These are phyloP conservation scores for Lodderomyces jiufengensis DNA, from an alignment of 1,139 yeast genomes.

Conservation along the genomic window DNA sequence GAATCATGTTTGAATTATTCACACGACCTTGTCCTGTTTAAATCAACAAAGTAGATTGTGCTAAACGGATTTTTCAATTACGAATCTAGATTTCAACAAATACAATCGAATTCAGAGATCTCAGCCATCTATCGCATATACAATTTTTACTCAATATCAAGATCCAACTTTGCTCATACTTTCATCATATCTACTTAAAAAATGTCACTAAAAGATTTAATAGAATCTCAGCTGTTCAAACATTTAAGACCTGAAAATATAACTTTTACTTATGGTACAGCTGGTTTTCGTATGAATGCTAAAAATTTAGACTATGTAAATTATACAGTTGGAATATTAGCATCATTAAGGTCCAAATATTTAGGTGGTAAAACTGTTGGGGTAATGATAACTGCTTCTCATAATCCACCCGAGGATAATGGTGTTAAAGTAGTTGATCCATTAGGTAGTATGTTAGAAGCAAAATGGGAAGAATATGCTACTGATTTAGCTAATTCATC, in stretches of 20 bases:
- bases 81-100: no score
- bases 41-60: no score
- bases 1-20: no score
- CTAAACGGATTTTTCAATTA: no score
- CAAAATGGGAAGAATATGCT: slow-evolving; percentile 81
- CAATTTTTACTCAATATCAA: no score
- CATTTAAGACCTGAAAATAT: slow-evolving; percentile 48
- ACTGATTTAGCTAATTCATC: slow-evolving; percentile 73
- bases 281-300: slow-evolving; percentile 89
- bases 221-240: slow-evolving; percentile 10
- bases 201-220: slow-evolving; percentile 14
- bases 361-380: slow-evolving; percentile 71
- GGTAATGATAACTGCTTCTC: slow-evolving; percentile 96
- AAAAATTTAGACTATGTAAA: slow-evolving; percentile 72
- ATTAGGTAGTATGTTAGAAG: slow-evolving; percentile 85
- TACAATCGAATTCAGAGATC: no score
- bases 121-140: no score
- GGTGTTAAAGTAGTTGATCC: slow-evolving; percentile 98
- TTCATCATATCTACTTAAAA: no score
- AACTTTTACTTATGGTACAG: slow-evolving; percentile 79
- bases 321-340: slow-evolving; percentile 79
- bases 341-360: slow-evolving; percentile 73
- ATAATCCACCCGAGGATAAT: slow-evolving; percentile 91
- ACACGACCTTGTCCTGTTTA: no score
- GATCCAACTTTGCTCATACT: no score